Base-by-base conservation (phyloP, 257 asterid species). In the Przewalskia tangutica region DNA sequence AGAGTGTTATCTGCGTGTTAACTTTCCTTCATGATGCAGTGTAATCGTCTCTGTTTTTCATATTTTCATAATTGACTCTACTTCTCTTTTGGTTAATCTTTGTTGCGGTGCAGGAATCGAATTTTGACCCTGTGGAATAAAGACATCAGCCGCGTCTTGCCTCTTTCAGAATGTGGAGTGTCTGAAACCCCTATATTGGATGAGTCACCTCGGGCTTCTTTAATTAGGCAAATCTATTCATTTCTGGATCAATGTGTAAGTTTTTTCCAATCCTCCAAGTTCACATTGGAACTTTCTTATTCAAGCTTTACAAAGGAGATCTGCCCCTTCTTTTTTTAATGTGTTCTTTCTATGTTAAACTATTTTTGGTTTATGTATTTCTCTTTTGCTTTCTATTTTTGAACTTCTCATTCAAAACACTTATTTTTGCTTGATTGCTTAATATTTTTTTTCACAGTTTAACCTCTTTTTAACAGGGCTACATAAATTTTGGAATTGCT, bases 191-290 rank as follows among this genome's bases (percentile, higher is more conserved):
- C 90, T 87, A 73, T 83, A 87, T 84, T 7, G 83, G 92, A 89
- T 87, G 97, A 89, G 88, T 85, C 92, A 62, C 85, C 89, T 54
- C 90, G 77, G 59, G 90, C 89, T 85, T 91, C 98, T 77, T 94
- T 93, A 62, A 85, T 91, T 80, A 89, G 95, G 87, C 94, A 91
- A 82, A 88, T 91, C 81, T 94, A 91, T 86, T 84, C 84, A 79
- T 96, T 96, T 89, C 98, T 96, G 44, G 97, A 96, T 90, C 98
- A 93, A 80, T 87, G 89, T 82, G 99, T 96, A 90, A 94, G 99
- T 88, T 80, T 42, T 81, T 82, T 82, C 65, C 38, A 73, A 56
- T 67, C 81, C 80, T 77, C 82, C 59, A 6, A 27, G 32, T 76
- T 82, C 46, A 20, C 46, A 81, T 64, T 51, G 53, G 23, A 77